Percentiles rank a stretch among this genome's conserved stretches.
Conservation (phyloP, 495 filamentous ascomycete genomes). For the Polyplosphaeria fusca region DNA sequence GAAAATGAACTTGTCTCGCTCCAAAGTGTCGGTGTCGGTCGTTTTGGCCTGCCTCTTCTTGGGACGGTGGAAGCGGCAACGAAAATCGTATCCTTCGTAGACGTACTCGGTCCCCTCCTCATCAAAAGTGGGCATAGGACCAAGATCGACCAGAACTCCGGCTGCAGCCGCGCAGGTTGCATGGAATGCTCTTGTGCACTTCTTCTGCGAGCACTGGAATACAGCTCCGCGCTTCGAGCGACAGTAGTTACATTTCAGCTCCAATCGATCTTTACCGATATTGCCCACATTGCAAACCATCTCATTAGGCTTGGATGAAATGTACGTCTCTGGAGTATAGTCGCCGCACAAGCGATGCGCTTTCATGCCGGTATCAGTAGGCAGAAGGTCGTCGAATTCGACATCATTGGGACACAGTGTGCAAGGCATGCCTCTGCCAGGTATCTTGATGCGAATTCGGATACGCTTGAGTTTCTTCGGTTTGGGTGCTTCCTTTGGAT, state of each 20-base stretch:
- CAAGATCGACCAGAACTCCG: conserved; percentile 85
- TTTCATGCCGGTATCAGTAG: conserved; percentile 82
- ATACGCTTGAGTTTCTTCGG: conserved; percentile 70
- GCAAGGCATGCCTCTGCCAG: conserved; percentile 73
- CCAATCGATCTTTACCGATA: conserved; percentile 82
- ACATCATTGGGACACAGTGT: conserved; percentile 91
- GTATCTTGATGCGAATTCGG: conserved; percentile 63
- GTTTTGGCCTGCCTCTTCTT: conserved; percentile 82
- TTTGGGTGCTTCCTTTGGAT: conserved; percentile 51
- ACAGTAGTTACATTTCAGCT: conserved; percentile 92
- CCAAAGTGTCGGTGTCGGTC: conserved; percentile 60
- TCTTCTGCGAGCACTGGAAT: conserved; percentile 95
- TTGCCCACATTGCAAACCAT: conserved; percentile 70
- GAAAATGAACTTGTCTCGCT: conserved; percentile 66
- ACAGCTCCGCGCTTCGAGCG: conserved; percentile 89
- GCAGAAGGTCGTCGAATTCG: conserved; percentile 74
- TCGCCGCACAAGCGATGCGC: conserved; percentile 87
- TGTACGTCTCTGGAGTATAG: conserved; percentile 89
- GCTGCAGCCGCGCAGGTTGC: conserved; percentile 90
- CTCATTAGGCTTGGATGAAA: conserved; percentile 69
- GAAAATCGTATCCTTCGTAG: conserved; percentile 82
- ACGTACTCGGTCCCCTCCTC: conserved; percentile 91
- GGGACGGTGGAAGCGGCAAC: conserved; percentile 87
- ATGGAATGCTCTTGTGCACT: conserved; percentile 91
- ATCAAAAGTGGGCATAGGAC: conserved; percentile 77